A percentile compares a stretch with the other conserved stretches of the same genome.
Evolutionary conservation across 257 asterid species (phyloP).

Genomic region (Solanum sitiens): DNA sequence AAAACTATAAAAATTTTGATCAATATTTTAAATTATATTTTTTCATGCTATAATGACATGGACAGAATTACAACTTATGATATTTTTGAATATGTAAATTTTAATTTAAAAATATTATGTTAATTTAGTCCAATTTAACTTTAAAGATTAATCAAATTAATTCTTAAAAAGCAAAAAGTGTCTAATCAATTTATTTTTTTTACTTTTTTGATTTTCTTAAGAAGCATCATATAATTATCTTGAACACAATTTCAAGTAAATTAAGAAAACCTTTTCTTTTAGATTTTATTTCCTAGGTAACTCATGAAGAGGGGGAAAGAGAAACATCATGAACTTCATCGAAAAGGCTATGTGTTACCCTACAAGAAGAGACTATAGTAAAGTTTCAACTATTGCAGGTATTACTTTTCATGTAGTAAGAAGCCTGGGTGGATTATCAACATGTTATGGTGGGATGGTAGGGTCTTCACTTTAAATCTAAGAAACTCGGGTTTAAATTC

Average conservation of each 20-base stretch:
- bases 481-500: background rate
- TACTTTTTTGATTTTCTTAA: background rate
- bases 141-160: too few relatives aligned
- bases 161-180: background rate
- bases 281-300: background rate
- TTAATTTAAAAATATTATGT: background rate
- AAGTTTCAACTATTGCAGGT: background rate
- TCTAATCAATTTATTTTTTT: too few relatives aligned
- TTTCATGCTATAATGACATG: background rate
- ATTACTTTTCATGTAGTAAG: background rate
- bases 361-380: background rate
- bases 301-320: background rate
- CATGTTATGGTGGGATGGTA: background rate
- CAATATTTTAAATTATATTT: background rate
- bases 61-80: too few relatives aligned
- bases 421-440: background rate
- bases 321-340: background rate
- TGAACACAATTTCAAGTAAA: background rate
- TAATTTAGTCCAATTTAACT: background rate
- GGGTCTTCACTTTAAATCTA: background rate
- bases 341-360: background rate
- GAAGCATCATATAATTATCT: background rate
- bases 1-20: background rate
- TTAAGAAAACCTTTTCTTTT: background rate
- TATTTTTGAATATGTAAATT: background rate